Evolutionary conservation across 257 asterid genomes (phyloP).

Genomic region (Cordia subcordata): DNA sequence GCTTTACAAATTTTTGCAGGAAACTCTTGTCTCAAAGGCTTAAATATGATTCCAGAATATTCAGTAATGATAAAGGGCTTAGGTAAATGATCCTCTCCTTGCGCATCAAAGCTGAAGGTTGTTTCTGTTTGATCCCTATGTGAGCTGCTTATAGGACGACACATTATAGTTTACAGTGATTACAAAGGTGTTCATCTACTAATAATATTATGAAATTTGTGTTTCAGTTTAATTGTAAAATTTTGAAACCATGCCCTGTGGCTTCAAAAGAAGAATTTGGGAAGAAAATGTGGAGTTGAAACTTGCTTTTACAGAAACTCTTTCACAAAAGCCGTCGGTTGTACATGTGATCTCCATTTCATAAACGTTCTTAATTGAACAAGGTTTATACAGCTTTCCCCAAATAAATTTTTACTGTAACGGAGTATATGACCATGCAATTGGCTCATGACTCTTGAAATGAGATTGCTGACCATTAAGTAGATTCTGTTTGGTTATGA

Average conservation of each 20-base stretch:
- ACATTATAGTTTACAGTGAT: not conserved
- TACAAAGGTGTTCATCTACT: not conserved
- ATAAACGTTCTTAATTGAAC: no score
- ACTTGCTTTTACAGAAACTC: not conserved
- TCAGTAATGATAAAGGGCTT: not conserved
- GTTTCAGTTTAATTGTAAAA: not conserved
- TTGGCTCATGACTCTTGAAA: no score
- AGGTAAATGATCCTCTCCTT: not conserved
- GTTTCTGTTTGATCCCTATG: not conserved
- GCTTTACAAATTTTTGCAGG: slow-evolving; percentile 54
- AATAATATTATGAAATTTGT: not conserved
- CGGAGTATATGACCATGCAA: no score
- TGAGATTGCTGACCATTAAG: no score
- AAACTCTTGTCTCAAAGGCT: slow-evolving; percentile 22
- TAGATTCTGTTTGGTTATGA: no score
- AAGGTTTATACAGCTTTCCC: no score
- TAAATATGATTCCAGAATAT: not conserved
- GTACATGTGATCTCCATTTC: no score
- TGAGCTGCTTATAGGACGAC: no score
- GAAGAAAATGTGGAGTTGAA: not conserved
- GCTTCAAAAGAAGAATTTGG: not conserved
- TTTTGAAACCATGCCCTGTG: not conserved
- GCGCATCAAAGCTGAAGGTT: not conserved
- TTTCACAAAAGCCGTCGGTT: no score
- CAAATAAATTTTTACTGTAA: no score